phyloP scores from a whole-genome alignment of 345 rosid genomes.

The Rhizophora mangle region DNA sequence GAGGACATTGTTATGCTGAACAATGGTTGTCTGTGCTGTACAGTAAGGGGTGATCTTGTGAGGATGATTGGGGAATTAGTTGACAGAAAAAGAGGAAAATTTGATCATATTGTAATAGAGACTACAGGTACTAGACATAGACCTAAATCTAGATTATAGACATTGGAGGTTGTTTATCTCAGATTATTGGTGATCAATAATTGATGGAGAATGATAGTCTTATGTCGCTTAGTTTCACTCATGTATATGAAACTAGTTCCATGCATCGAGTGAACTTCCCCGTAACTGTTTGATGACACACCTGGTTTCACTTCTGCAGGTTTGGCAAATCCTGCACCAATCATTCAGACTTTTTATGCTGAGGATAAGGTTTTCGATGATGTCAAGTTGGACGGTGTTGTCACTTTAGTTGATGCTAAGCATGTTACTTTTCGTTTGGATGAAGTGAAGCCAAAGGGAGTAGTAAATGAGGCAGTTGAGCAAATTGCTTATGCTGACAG shows the following conservation, averaged over 20 bases:
- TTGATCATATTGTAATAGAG: slow-evolving; percentile 91
- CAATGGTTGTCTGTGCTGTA: slow-evolving; percentile 96
- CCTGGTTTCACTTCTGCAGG: slow-evolving; percentile 47
- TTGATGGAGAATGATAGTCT: neutral
- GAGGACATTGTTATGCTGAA: slow-evolving; percentile 93
- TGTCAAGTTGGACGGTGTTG: slow-evolving; percentile 93
- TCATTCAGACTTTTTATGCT: slow-evolving; percentile 94
- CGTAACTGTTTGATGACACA: neutral
- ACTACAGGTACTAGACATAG: slow-evolving; percentile 57
- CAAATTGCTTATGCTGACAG: slow-evolving; percentile 98
- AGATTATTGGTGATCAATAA: neutral
- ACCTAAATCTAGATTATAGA: neutral
- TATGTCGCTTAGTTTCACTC: neutral
- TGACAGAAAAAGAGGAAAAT: slow-evolving; percentile 70
- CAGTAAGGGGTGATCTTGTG: slow-evolving; percentile 96
- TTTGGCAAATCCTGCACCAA: slow-evolving; percentile 96
- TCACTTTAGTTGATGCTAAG: slow-evolving; percentile 94
- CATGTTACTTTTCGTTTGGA: slow-evolving; percentile 80
- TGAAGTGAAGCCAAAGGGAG: slow-evolving; percentile 85
- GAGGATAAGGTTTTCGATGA: slow-evolving; percentile 78
- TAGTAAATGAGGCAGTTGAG: slow-evolving; percentile 93
- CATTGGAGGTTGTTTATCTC: neutral
- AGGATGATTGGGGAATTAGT: slow-evolving; percentile 89
- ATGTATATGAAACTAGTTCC: neutral
- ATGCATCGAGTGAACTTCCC: neutral